Evolutionary conservation across 345 rosid species (phyloP).

Genomic region (Euphorbia pulcherrima): DNA sequence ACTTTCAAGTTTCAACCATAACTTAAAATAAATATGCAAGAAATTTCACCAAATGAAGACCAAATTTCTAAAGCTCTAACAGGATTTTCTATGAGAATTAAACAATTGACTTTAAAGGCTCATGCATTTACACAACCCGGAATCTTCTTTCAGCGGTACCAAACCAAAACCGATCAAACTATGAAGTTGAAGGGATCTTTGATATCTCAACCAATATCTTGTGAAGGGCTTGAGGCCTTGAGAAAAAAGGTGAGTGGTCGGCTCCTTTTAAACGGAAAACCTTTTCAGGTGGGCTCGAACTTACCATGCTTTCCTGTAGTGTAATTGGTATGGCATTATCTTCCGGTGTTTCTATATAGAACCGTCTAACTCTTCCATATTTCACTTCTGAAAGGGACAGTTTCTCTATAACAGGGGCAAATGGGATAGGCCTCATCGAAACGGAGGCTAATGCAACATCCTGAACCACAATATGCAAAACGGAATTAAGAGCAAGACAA

Average conservation of each 20-base stretch:
- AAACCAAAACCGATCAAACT: conserved; percentile 4
- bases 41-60: background rate
- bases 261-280: conserved; percentile 79
- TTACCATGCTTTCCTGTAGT: conserved; percentile 73
- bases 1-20: too few relatives aligned
- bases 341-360: conserved; percentile 67
- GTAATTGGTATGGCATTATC: conserved; percentile 76
- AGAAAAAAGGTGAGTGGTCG: conserved; percentile 97
- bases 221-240: conserved; percentile 97
- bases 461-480: conserved; percentile 33
- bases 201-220: conserved; percentile 79
- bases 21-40: conserved; percentile 12
- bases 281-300: conserved; percentile 68
- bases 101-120: conserved; percentile 7
- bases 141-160: conserved; percentile 2
- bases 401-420: conserved; percentile 90
- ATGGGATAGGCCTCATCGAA: conserved; percentile 89
- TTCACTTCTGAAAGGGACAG: conserved; percentile 62
- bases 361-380: conserved; percentile 76
- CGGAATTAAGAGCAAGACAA: conserved; percentile 6
- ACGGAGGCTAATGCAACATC: conserved; percentile 92
- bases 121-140: conserved; percentile 18
- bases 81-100: conserved; percentile 6
- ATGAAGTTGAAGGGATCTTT: conserved; percentile 35
- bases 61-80: background rate